phyloP scores from a whole-genome alignment of 805 yeast genomes.

The Sugiyamaella qingdaonensis region DNA sequence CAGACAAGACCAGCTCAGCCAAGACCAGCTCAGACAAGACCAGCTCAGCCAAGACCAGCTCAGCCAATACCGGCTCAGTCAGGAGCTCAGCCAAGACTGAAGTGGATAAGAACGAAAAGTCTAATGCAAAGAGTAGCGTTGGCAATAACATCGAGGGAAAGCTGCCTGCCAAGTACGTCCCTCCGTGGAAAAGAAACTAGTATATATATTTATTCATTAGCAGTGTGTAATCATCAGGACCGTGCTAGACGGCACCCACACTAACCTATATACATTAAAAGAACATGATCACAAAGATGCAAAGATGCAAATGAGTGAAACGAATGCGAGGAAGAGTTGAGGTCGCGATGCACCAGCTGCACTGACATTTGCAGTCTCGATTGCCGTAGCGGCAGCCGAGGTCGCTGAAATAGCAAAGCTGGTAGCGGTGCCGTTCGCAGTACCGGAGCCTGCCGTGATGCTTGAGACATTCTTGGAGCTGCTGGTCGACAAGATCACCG shows the following conservation, averaged over 20 bases:
- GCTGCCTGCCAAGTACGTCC: conserved; percentile 7
- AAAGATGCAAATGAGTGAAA: not conserved
- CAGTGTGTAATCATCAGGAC: not conserved
- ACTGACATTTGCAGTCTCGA: not conserved
- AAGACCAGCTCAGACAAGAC: too few species aligned
- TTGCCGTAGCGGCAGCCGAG: not conserved
- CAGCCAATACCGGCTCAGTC: too few species aligned
- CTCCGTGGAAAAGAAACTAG: conserved; percentile 15
- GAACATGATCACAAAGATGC: not conserved
- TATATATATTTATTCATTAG: not conserved
- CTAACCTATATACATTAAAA: not conserved
- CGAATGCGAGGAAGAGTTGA: not conserved
- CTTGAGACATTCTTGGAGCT: too few species aligned
- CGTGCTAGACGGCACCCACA: too few species aligned
- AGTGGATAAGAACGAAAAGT: not conserved
- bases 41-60: too few species aligned
- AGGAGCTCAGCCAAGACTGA: too few species aligned
- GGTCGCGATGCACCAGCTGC: not conserved
- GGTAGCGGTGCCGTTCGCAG: not conserved
- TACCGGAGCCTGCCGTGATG: not conserved
- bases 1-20: too few species aligned
- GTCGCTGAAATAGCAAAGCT: not conserved
- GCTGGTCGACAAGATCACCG: not conserved
- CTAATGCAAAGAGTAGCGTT: not conserved
- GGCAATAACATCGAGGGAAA: not conserved